Evolutionary conservation across 352 stramenopile genomes (phyloP).

Genomic region (Pythium biforme): DNA sequence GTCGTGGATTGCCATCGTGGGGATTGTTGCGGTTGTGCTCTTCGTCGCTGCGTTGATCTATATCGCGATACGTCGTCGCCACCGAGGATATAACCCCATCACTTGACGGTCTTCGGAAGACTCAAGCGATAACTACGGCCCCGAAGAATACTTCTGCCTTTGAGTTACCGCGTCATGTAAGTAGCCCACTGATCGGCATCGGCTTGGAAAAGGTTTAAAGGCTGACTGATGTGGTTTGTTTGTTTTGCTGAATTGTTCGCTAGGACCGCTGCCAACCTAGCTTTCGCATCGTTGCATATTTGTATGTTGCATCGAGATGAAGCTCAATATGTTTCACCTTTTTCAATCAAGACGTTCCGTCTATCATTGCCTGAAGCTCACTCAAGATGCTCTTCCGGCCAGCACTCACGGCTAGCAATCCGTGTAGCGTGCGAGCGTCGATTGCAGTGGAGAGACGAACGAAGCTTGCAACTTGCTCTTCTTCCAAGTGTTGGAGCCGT

Average conservation of each 20-base stretch:
- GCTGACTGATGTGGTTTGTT: neutral
- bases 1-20: slow-evolving; percentile 37
- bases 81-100: slow-evolving; percentile 50
- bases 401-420: neutral
- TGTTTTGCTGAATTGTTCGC: no score
- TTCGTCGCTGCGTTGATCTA: slow-evolving; percentile 45
- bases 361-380: neutral
- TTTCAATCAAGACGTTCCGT: neutral
- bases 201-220: no score
- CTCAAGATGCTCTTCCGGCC: neutral
- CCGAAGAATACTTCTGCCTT: slow-evolving; percentile 19
- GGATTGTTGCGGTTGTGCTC: slow-evolving; percentile 39
- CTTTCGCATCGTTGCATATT: neutral
- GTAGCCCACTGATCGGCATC: no score
- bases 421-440: neutral
- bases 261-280: no score
- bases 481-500: neutral
- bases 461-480: neutral
- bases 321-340: neutral
- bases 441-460: neutral
- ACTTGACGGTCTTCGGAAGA: slow-evolving; percentile 15
- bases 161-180: no score
- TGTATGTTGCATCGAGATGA: neutral
- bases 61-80: slow-evolving; percentile 40
- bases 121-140: neutral